Conservation (phyloP, 2,329 filamentous ascomycete species). For the Oidium heveae region DNA sequence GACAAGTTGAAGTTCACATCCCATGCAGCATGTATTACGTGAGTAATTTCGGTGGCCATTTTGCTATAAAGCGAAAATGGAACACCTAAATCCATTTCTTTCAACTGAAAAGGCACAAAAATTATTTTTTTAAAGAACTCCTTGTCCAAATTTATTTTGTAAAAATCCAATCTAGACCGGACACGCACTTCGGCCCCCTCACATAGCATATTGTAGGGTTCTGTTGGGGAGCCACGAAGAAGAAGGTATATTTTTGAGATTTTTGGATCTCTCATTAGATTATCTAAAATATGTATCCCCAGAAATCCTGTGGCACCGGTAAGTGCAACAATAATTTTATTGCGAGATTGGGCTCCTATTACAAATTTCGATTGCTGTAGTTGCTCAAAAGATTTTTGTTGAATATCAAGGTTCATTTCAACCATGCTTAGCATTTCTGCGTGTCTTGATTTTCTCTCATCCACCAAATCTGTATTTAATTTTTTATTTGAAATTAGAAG, state of each 20-base stretch:
- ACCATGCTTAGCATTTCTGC: background rate
- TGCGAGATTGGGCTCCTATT: background rate
- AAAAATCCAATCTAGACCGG: background rate
- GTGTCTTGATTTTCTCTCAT: background rate
- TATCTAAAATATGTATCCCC: slow-evolving; percentile 20
- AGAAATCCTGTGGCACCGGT: slow-evolving; percentile 26
- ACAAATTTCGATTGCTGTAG: background rate
- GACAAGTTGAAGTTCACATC: slow-evolving; percentile 36
- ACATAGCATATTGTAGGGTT: background rate
- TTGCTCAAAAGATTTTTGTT: background rate
- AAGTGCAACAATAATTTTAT: slow-evolving; percentile 8
- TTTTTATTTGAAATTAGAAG: background rate
- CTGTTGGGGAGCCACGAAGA: background rate
- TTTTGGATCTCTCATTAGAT: background rate
- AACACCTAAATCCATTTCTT: slow-evolving; percentile 23
- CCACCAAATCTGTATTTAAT: slow-evolving; percentile 6
- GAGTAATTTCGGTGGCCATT: slow-evolving; percentile 19
- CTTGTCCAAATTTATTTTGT: background rate
- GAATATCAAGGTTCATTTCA: background rate
- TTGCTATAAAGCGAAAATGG: slow-evolving; percentile 16
- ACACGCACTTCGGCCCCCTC: background rate
- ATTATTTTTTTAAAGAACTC: background rate
- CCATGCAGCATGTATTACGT: slow-evolving; percentile 39
- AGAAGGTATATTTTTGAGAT: background rate
- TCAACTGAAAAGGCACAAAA: slow-evolving; percentile 19